Evolutionary conservation across 192 early-diverging fungal genomes (phyloP), one percentile per base, ranked within the genome.

Genomic region (Phycomyces blakesleeanus): DNA sequence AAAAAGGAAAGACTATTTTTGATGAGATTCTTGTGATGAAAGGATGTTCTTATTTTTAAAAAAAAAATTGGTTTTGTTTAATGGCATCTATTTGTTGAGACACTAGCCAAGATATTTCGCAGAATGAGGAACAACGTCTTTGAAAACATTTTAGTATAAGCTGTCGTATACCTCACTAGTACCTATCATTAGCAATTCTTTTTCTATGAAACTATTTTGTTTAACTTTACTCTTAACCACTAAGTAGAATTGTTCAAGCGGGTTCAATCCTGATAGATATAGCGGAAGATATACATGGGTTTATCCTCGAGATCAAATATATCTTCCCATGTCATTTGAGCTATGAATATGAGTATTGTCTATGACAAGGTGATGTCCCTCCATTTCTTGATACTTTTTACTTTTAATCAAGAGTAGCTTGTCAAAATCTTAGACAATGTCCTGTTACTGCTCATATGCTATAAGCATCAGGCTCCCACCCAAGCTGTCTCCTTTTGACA

Each of bases 211-310:
- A n/a, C 59, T 59, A 37, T 68, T 61, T 51, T 61, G 41, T 44
- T 57, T 57, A 25, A 69, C 61, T 58, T 52, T 57, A 51, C 37
- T 53, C 60, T 63, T 73, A 38, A 73, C 55, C 21, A 49, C 51
- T 62, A 65, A 42, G 65, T 55, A 34, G 7, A 5, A 34, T 40
- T 67, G 55, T 51, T 73, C 71, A 51, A 73, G 67, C 59, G 71
- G 64, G 49, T 73, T 73, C n/a, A 73, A 57, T 51, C 47, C 47
- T 52, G 71, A 65, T 29, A 56, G 63, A 59, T 67, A 67, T n/a
- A 65, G 65, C 21, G 65, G 65, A 53, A 73, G 41, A 59, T 54
- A 67, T 20, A 73, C 55, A 27, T 38, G 58, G 3, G 14, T n/a
- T 38, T 73, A 64, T 29, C 66, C 41, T 41, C 60, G 26, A 53